phyloP scores from a whole-genome alignment of 352 stramenopile genomes.

The Phytophthora cryptogea region DNA sequence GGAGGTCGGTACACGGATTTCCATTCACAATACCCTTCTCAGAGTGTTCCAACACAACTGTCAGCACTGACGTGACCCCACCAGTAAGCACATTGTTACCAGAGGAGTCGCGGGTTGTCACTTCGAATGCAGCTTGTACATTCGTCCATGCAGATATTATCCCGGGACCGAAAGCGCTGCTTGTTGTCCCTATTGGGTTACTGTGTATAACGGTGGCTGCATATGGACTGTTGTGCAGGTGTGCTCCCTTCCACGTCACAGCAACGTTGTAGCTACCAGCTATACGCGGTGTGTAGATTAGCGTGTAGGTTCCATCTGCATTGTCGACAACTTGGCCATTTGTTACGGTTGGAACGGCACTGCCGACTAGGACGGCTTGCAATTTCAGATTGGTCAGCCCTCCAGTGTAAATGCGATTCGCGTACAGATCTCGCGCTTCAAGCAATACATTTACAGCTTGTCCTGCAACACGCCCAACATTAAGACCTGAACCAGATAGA shows the following conservation, averaged over 20 bases:
- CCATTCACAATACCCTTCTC: constrained; percentile 43
- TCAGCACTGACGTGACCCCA: constrained; percentile 38
- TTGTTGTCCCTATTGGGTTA: constrained; percentile 44
- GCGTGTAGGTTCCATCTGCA: constrained; percentile 50
- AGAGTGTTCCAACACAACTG: constrained; percentile 44
- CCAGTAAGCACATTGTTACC: constrained; percentile 54
- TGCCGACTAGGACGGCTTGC: constrained; percentile 44
- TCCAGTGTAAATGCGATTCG: constrained; percentile 59
- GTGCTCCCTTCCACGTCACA: constrained; percentile 40
- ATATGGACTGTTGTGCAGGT: constrained; percentile 73
- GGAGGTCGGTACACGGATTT: constrained; percentile 47
- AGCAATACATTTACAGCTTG: constrained; percentile 44
- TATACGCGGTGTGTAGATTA: constrained; percentile 52
- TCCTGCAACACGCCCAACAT: constrained; percentile 49
- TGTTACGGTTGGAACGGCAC: constrained; percentile 29
- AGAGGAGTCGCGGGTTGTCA: constrained; percentile 60
- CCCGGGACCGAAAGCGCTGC: constrained; percentile 41
- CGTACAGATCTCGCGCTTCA: constrained; percentile 56
- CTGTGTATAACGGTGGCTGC: constrained; percentile 54
- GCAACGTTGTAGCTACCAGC: constrained; percentile 52
- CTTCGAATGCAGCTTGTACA: constrained; percentile 60
- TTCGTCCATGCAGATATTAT: constrained; percentile 51
- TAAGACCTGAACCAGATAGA: constrained; percentile 52
- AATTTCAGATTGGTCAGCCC: constrained; percentile 32
- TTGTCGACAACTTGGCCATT: constrained; percentile 46